These are phyloP conservation scores for Boletus huronensis DNA, from an alignment of 768 basidiomycete species.

Conservation along the genomic window DNA sequence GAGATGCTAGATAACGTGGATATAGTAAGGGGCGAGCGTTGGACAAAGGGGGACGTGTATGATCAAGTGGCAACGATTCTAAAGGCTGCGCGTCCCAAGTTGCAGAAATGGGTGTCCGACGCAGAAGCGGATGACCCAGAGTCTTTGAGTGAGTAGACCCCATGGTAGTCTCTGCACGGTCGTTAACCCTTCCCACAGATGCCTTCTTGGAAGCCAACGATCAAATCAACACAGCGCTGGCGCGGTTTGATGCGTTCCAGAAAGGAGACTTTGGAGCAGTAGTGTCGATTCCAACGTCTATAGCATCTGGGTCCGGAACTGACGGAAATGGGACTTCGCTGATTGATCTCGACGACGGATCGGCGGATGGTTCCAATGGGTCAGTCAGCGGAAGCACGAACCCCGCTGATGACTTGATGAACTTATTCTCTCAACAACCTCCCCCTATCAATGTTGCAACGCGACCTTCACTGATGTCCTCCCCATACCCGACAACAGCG, in stretches of 20 bases:
- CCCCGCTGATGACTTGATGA: constrained; percentile 56
- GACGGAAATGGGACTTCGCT: constrained; percentile 44
- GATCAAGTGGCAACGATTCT: constrained; percentile 92
- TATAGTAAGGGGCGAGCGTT: constrained; percentile 63
- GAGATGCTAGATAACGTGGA: constrained; percentile 96
- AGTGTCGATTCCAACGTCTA: constrained; percentile 65
- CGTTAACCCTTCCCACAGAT: constrained; percentile 43
- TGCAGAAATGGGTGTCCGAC: constrained; percentile 98
- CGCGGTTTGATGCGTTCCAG: constrained; percentile 91
- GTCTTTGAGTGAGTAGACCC: constrained; percentile 63
- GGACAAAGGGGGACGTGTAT: constrained; percentile 88
- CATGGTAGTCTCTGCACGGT: neutral
- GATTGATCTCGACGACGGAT: constrained; percentile 73
- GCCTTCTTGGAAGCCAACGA: constrained; percentile 96
- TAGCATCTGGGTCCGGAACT: constrained; percentile 33
- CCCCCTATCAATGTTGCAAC: constrained; percentile 28
- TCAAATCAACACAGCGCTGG: constrained; percentile 90
- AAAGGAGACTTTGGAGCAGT: constrained; percentile 80
- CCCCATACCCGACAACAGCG: constrained; percentile 12
- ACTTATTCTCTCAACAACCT: constrained; percentile 45
- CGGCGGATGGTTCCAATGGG: constrained; percentile 11
- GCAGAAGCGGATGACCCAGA: constrained; percentile 87
- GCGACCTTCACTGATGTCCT: constrained; percentile 19
- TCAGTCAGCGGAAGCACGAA: constrained; percentile 21
- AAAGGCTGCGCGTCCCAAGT: constrained; percentile 79